Percentiles rank a stretch among this genome's conserved stretches.
Conservation (phyloP, 805 yeast genomes). For the Torulaspora franciscae region DNA sequence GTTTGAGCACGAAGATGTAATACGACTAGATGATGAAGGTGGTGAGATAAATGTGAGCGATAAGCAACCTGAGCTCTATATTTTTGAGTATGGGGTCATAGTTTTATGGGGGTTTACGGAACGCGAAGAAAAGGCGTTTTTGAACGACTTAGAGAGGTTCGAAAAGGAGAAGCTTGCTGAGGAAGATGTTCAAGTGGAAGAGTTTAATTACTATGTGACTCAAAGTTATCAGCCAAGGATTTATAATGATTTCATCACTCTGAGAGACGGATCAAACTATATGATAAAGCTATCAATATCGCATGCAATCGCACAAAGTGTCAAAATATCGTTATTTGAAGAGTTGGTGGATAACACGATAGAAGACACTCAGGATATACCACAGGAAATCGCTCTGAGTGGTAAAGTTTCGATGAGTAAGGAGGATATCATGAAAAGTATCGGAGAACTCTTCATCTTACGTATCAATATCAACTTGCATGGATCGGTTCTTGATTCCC, state of each 20-base stretch:
- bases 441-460: slow-evolving; percentile 90
- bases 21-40: slow-evolving; percentile 85
- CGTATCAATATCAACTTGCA: slow-evolving; percentile 76
- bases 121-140: slow-evolving; percentile 75
- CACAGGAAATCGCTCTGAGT: slow-evolving; percentile 88
- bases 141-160: slow-evolving; percentile 81
- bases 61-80: slow-evolving; percentile 69
- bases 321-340: slow-evolving; percentile 90
- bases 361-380: slow-evolving; percentile 95
- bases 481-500: slow-evolving; percentile 89
- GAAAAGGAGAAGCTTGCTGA: slow-evolving; percentile 86
- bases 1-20: slow-evolving; percentile 43
- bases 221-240: slow-evolving; percentile 91
- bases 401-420: slow-evolving; percentile 95
- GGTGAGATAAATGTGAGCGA: slow-evolving; percentile 88
- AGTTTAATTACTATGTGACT: slow-evolving; percentile 91
- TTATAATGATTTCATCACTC: slow-evolving; percentile 90
- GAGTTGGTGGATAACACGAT: slow-evolving; percentile 95
- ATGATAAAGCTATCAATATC: slow-evolving; percentile 90
- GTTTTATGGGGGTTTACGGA: slow-evolving; percentile 93
- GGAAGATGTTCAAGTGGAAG: slow-evolving; percentile 89
- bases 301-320: slow-evolving; percentile 94
- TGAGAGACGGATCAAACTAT: slow-evolving; percentile 82
- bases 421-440: slow-evolving; percentile 93
- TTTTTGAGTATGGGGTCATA: slow-evolving; percentile 95